Percentiles rank a stretch among this genome's conserved stretches.
phyloP scores from a whole-genome alignment of 2,329 filamentous ascomycete genomes.

The Bipolaris victoriae region DNA sequence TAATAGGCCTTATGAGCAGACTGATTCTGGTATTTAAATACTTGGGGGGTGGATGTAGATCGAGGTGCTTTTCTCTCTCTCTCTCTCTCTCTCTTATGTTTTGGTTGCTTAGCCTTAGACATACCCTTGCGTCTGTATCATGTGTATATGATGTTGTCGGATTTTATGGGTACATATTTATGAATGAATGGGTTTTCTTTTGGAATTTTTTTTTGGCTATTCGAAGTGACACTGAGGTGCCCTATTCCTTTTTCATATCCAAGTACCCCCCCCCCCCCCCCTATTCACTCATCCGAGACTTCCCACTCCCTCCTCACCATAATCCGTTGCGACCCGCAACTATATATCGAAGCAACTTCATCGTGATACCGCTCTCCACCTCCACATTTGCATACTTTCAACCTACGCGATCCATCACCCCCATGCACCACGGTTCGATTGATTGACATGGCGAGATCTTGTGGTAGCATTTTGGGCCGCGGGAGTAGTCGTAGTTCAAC shows the following conservation, averaged over 20 bases:
- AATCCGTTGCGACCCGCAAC: constrained; percentile 1
- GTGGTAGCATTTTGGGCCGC: not conserved
- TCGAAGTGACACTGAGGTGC: no score
- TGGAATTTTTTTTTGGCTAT: no score
- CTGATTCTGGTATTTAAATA: constrained; percentile 39
- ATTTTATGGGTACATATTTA: no score
- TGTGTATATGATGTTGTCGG: not conserved
- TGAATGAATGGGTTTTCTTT: no score
- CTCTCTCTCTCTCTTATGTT: no score
- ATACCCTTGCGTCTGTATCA: not conserved
- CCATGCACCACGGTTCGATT: not conserved
- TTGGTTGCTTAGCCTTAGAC: no score
- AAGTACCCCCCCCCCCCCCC: no score
- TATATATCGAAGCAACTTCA: constrained; percentile 6
- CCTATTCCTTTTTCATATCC: no score
- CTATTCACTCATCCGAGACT: not conserved
- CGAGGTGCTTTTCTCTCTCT: no score
- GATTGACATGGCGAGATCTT: not conserved
- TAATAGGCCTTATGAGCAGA: constrained; percentile 39
- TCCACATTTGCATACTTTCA: no score
- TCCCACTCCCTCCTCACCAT: constrained; percentile 1
- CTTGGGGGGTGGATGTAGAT: no score
- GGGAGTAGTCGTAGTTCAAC: not conserved
- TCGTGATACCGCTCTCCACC: not conserved
- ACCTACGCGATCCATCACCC: not conserved